Percentiles rank a stretch among this genome's conserved stretches.
Evolutionary conservation across 2,329 filamentous ascomycete species (phyloP).

Genomic region (Penicillium sp.): DNA sequence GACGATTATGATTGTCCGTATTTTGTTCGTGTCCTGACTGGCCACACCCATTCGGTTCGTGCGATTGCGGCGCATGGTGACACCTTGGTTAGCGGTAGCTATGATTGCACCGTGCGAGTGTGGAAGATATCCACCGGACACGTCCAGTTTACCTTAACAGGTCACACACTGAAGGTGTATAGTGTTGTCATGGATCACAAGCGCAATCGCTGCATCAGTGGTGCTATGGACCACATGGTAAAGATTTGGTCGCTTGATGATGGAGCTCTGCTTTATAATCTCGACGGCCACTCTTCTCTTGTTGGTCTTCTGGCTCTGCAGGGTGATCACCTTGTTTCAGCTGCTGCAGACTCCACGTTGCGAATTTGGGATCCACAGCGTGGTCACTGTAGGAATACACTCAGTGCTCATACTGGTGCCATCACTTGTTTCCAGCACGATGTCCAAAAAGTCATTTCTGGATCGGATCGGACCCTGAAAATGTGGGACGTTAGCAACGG

Average conservation of each 20-base stretch:
- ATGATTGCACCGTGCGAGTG: constrained; percentile 90
- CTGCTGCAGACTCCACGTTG: constrained; percentile 90
- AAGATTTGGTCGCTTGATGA: constrained; percentile 96
- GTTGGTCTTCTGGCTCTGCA: constrained; percentile 89
- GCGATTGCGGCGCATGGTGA: constrained; percentile 94
- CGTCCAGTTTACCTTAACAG: constrained; percentile 76
- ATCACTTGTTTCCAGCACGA: constrained; percentile 99
- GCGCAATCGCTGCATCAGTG: constrained; percentile 93
- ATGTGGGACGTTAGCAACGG: constrained; percentile 97
- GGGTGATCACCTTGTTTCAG: constrained; percentile 87
- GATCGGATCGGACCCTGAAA: constrained; percentile 92
- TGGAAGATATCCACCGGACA: constrained; percentile 98
- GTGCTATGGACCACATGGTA: constrained; percentile 96
- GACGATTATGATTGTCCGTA: constrained; percentile 82
- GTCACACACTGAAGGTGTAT: constrained; percentile 92
- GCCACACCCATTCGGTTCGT: constrained; percentile 90
- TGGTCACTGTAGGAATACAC: constrained; percentile 82
- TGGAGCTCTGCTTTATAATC: constrained; percentile 78
- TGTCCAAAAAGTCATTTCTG: constrained; percentile 92
- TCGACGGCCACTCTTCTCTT: constrained; percentile 89
- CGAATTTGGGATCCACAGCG: constrained; percentile 96
- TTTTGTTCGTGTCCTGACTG: constrained; percentile 82
- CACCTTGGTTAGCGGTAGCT: constrained; percentile 94
- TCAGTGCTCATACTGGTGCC: constrained; percentile 92
- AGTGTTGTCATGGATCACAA: constrained; percentile 91